These are phyloP conservation scores for Skeletonema grethae DNA, from an alignment of 108 stramenopile genomes.

Conservation along the genomic window DNA sequence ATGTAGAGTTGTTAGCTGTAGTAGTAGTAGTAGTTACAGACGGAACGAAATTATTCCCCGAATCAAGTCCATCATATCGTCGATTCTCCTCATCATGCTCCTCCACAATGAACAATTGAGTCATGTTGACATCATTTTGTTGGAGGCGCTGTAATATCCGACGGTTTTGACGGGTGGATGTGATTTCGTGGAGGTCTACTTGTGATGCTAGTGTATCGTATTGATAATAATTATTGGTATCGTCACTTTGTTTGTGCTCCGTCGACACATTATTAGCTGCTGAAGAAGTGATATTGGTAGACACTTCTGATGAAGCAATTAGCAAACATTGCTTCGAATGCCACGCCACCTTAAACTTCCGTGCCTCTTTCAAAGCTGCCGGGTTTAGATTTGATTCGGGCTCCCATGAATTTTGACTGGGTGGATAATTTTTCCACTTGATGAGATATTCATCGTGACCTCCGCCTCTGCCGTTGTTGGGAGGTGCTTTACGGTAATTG, in stretches of 20 bases:
- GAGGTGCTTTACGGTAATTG: background rate
- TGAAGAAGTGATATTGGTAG: no score
- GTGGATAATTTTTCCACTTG: slow-evolving; percentile 2
- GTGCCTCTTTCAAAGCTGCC: background rate
- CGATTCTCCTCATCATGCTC: background rate
- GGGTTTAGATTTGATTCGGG: background rate
- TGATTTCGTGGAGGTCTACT: background rate
- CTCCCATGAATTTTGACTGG: background rate
- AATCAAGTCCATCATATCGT: slow-evolving; percentile 1
- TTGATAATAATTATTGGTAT: background rate
- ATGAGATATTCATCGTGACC: background rate
- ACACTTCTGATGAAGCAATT: no score
- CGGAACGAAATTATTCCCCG: slow-evolving; percentile 1
- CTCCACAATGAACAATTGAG: background rate
- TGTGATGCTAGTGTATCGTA: background rate
- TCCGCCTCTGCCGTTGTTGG: background rate
- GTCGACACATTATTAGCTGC: no score
- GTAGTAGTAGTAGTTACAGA: background rate
- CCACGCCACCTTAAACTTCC: background rate
- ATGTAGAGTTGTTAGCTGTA: no score
- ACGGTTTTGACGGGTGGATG: background rate
- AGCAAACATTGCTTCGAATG: no score
- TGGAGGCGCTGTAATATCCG: background rate
- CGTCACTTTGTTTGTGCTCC: no score
- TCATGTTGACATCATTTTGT: background rate